Base-by-base conservation (phyloP, 768 basidiomycete genomes). In the Trametes cinnabarina region DNA sequence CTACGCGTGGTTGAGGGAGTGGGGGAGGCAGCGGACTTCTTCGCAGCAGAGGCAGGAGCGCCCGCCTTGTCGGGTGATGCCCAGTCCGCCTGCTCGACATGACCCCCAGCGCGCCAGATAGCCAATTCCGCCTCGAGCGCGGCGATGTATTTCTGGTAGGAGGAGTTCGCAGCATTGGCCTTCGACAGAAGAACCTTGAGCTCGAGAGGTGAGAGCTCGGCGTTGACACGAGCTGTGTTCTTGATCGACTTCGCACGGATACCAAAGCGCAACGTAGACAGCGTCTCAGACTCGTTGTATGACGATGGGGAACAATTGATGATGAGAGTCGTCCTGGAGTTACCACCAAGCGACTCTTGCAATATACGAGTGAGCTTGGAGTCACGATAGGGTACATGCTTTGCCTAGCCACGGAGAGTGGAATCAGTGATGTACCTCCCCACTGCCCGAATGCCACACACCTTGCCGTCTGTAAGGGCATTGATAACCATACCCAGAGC, bases 231-330 rank as follows among this genome's bases (percentile, higher is more conserved):
- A 60, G 97, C 97, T 60, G 91, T 92, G 74, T 99, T 99, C 91
- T 98, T 98, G 85, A 99, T 99, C n/a, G 92, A 92, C 75, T 99
- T 99, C n/a, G 97, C 96, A 63, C 97, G 92, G 71, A 98, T 98
- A 79, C 97, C 97, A 72, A 99, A 99, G 23, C 97, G 89, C n/a
- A 99, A 84, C 3, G 97, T 99, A 3, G 89, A 90, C 32, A 99
- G 79, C 0, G 97, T 99, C 73, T 99, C 97, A 2, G 92, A 79
- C 72, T 98, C 97, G 68, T 99, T 99, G 77, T 94, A 99, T 0
- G 92, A 87, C 1, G 94, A 95, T 17, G 97, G 97, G 17, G 97
- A 99, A 69, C 97, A 98, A 74, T 98, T 99, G 75, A 99, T 99
- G 67, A 99, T 95, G n/a, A 98, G 85, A 0, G 97, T 99, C 34